Base-by-base conservation (phyloP, 2,329 filamentous ascomycete species). In the Lecanoromycetidae sp. region DNA sequence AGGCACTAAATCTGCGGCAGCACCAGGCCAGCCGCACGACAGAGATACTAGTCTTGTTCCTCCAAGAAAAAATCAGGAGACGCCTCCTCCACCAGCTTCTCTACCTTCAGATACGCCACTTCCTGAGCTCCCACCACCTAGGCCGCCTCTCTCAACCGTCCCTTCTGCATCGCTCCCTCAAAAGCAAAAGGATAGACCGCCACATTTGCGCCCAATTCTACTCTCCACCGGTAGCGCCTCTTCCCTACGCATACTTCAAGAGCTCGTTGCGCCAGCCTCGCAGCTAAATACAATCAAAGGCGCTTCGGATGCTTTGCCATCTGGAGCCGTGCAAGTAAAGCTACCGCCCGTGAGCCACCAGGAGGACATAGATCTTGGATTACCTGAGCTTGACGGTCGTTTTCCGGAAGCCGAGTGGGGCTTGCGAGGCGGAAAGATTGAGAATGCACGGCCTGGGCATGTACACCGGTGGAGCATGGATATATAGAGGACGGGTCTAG, bases 391-490 rank as follows among this genome's bases (percentile, higher is more conserved):
- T 20, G 36, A 49, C 20, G 49, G 39, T 26, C 49, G 46, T 27
- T 39, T 43, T 8, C 38, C 44, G 17, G 19, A 42, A 12, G 37
- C 20, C 9, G 39, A 26, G 6, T 52, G 40, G 39, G 27, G n/a
- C 10, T 49, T 50, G 23, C 29, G 39, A 19, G 25, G 25, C 3
- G 66, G 59, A 4, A 68, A 25, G 25, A 74, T 60, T 12, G 75
- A 61, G 4, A 66, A 58, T 10, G 68, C 23, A 20, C n/a, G n/a
- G n/a, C n/a, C n/a, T n/a, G 74, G 60, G 15, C 70, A 69, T 22
- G 70, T 15, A 10, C 69, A 3, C 17, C 76, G 67, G 9, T 69
- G 62, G 35, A 54, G 52, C 17, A 69, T 50, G 55, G 52, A 54
- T 7, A 43, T 50, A 23, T 54, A 33, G 43, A 37, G 9, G 3